Evolutionary conservation across 495 filamentous ascomycete species (phyloP), one percentile per base, ranked within the genome.

Genomic region (Penicillium crystallinum): DNA sequence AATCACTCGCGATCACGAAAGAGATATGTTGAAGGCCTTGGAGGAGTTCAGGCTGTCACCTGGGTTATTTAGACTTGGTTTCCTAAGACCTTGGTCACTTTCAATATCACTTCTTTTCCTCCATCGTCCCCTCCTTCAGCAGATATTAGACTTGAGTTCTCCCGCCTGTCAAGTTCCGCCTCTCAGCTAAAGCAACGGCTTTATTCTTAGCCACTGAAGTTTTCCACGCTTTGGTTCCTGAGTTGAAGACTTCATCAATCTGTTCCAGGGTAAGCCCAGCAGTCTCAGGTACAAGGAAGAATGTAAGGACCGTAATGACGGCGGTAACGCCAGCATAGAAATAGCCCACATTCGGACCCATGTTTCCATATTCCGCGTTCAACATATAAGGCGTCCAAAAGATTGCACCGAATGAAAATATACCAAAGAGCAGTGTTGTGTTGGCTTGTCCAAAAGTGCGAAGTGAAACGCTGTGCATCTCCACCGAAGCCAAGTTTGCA

Each of bases 371-470:
- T 6, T 60, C 25, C 2, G 60, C 21, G 23, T 54, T 55, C 6
- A 68, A 37, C 65, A 68, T 68, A 9, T 68, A 68, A 0, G 65
- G 65, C 0, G 65, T 66, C 63, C 63, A 68, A 17, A 68, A 68
- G 0, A 49, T 53, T 2, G 65, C 65, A 14, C 40, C 63, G 33
- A 68, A 68, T 1, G 57, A 57, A 19, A 68, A 64, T 3, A 66
- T 53, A 1, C 63, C 59, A 35, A 59, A 66, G 9, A 62, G 34
- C 6, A 62, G 41, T 1, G 61, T 64, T 11, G 60, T 57, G 30
- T 61, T 63, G 3, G 65, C 65, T 36, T 66, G 63, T 1, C 65
- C 65, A 12, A 62, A 68, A n/a, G 65, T 68, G 17, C 65, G 65
- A 31, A 68, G 56, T 23, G 56, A 57, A 0, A 68, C 63, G 15